A percentile compares a stretch with the other conserved stretches of the same genome.
Evolutionary conservation across 306 rosid genomes (phyloP).

Genomic region (Trifolium fragiferum): DNA sequence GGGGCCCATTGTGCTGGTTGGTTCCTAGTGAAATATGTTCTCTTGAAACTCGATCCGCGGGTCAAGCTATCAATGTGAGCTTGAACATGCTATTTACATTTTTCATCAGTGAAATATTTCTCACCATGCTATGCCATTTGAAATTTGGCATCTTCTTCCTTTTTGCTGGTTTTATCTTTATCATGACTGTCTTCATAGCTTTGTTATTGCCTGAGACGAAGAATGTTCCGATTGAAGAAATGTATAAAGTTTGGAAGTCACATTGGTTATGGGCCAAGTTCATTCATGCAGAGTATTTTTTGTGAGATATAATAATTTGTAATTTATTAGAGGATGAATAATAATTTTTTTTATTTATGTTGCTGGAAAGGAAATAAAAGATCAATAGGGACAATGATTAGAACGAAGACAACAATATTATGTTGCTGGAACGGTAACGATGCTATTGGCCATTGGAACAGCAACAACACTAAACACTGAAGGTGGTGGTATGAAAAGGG

Average conservation of each 20-base stretch:
- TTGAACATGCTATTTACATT: constrained; percentile 64
- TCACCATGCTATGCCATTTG: constrained; percentile 59
- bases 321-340: too few species aligned
- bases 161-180: neutral
- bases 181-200: constrained; percentile 6
- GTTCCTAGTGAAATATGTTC: constrained; percentile 67
- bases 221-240: constrained; percentile 37
- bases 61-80: constrained; percentile 57
- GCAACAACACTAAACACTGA: too few species aligned
- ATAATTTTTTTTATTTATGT: too few species aligned
- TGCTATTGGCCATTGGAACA: too few species aligned
- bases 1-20: constrained; percentile 75
- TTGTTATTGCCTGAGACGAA: constrained; percentile 13
- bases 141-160: constrained; percentile 56
- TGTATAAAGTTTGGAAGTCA: constrained; percentile 52
- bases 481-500: too few species aligned
- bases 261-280: constrained; percentile 62
- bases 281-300: too few species aligned
- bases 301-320: too few species aligned
- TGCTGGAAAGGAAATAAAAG: too few species aligned
- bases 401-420: too few species aligned
- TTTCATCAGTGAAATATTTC: constrained; percentile 51
- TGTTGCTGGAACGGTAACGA: too few species aligned
- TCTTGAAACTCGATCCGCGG: constrained; percentile 61
- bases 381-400: too few species aligned